These are phyloP conservation scores for Wickerhamiella sorbophila DNA, from an alignment of 805 yeast genomes.

Conservation along the genomic window DNA sequence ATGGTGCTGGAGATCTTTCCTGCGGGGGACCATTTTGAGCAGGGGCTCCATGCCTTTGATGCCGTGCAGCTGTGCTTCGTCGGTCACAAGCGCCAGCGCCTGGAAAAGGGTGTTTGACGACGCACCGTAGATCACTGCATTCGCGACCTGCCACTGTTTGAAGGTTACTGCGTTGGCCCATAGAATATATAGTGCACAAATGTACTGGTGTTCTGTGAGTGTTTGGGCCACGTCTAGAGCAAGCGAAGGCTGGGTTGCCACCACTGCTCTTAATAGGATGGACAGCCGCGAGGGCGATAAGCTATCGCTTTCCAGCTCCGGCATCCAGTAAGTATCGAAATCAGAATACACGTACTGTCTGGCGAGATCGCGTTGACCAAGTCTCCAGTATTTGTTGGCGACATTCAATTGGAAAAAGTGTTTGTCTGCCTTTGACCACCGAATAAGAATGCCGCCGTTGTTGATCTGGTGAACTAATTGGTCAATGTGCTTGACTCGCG, in stretches of 20 bases:
- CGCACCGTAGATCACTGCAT: background rate
- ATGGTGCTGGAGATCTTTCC: background rate
- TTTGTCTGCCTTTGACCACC: constrained; percentile 17
- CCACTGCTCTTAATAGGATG: constrained; percentile 10
- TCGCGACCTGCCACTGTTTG: background rate
- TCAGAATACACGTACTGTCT: constrained; percentile 11
- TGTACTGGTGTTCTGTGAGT: background rate
- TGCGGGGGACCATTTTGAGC: background rate
- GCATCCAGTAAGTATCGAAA: constrained; percentile 14
- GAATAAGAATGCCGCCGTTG: constrained; percentile 18
- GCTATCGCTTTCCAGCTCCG: constrained; percentile 1
- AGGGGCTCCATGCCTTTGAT: background rate
- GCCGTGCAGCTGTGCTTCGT: background rate
- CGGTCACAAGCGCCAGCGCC: constrained; percentile 1
- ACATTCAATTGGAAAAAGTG: constrained; percentile 18
- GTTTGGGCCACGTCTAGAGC: background rate
- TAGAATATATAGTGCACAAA: constrained; percentile 4
- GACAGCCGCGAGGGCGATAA: constrained; percentile 4
- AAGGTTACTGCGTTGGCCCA: constrained; percentile 2
- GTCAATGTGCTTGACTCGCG: constrained; percentile 13
- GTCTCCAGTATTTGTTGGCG: constrained; percentile 20
- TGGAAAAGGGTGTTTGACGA: background rate
- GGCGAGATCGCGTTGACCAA: constrained; percentile 14
- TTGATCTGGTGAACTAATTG: constrained; percentile 9
- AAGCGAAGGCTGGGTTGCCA: constrained; percentile 5